Evolutionary conservation across 2,329 filamentous ascomycete genomes (phyloP).

Genomic region (Aspergillus spinulosporus): DNA sequence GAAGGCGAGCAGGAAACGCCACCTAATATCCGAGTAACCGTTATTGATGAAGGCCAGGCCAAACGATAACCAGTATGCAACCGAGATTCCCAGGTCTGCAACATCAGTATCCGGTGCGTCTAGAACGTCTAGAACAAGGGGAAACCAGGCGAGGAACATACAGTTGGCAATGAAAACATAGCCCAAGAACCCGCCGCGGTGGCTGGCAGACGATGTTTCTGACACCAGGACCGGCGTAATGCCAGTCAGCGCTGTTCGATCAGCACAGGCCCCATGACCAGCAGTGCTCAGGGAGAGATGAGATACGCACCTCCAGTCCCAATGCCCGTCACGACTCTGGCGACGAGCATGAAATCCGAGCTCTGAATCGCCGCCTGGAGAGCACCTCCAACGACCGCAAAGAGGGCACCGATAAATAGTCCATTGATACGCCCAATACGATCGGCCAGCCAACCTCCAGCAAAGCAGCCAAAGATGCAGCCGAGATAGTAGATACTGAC

Average conservation of each 20-base stretch:
- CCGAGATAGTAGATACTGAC: constrained; percentile 57
- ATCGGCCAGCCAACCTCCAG: constrained; percentile 53
- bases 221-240: constrained; percentile 53
- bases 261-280: background rate
- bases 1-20: constrained; percentile 38
- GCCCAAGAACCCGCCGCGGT: constrained; percentile 50
- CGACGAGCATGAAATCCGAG: constrained; percentile 52
- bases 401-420: constrained; percentile 49
- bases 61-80: constrained; percentile 41
- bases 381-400: constrained; percentile 52
- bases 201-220: constrained; percentile 49
- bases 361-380: constrained; percentile 50
- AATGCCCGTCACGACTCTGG: constrained; percentile 53
- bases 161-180: constrained; percentile 56
- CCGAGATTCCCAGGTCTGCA: constrained; percentile 49
- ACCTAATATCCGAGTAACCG: constrained; percentile 37
- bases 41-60: constrained; percentile 37
- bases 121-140: too few species aligned
- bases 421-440: constrained; percentile 56
- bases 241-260: constrained; percentile 43
- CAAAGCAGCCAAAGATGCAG: constrained; percentile 53
- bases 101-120: background rate
- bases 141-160: constrained; percentile 15
- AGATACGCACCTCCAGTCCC: constrained; percentile 49
- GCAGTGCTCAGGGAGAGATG: background rate